Conservation (phyloP, 441 rosid species). For the Isatis lusitanica region DNA sequence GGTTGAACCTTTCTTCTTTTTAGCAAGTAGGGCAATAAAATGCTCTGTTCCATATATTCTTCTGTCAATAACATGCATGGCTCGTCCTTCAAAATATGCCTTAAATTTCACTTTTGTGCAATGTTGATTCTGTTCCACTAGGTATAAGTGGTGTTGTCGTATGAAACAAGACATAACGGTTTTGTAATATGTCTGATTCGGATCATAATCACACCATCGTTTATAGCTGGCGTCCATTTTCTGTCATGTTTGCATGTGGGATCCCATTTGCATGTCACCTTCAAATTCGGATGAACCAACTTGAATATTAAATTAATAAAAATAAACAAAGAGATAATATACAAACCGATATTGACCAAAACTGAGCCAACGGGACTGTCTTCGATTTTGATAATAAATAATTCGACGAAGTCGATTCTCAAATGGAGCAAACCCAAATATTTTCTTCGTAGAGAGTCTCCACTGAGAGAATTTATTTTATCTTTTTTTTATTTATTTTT, state of each 20-base stretch:
- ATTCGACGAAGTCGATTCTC: too few species aligned
- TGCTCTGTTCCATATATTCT: neutral
- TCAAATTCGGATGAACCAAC: neutral
- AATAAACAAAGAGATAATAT: too few species aligned
- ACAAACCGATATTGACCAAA: too few species aligned
- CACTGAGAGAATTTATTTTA: neutral
- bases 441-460: neutral
- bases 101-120: neutral
- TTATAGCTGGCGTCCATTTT: neutral
- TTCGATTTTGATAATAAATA: neutral
- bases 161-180: neutral
- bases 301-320: neutral
- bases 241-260: neutral
- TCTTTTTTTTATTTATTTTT: neutral
- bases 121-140: neutral
- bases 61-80: neutral
- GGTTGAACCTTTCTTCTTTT: constrained; percentile 18
- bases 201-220: too few species aligned
- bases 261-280: too few species aligned
- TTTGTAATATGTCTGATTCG: too few species aligned
- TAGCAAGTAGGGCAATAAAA: neutral
- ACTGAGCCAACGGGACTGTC: too few species aligned
- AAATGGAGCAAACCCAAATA: neutral
- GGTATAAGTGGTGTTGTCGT: neutral
- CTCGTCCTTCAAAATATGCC: neutral